These are phyloP conservation scores for Clavispora asparagi DNA, from an alignment of 805 yeast genomes.

Conservation along the genomic window DNA sequence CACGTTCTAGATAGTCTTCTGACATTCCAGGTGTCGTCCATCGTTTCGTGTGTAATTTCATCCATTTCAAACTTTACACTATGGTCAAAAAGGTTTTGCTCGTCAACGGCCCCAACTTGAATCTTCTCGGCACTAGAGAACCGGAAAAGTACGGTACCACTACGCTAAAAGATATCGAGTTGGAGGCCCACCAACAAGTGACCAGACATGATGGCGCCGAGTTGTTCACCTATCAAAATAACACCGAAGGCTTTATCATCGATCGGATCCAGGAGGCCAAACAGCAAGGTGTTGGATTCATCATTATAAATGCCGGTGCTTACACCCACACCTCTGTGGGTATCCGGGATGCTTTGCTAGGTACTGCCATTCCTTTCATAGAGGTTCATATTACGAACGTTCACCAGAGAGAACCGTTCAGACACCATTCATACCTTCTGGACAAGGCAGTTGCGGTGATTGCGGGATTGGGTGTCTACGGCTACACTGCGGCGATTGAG, in stretches of 20 bases:
- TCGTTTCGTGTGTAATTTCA: no score
- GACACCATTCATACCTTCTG: slow-evolving; percentile 44
- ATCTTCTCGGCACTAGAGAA: slow-evolving; percentile 38
- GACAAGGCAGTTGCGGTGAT: slow-evolving; percentile 46
- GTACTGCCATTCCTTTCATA: slow-evolving; percentile 44
- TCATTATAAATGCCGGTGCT: slow-evolving; percentile 49
- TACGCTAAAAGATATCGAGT: slow-evolving; percentile 38
- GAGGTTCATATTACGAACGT: slow-evolving; percentile 50
- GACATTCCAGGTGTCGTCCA: no score
- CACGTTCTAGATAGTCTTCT: no score
- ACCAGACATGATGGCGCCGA: slow-evolving; percentile 26
- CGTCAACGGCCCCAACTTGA: slow-evolving; percentile 47
- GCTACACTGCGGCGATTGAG: slow-evolving; percentile 37
- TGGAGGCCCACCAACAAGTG: slow-evolving; percentile 30
- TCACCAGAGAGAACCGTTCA: slow-evolving; percentile 46
- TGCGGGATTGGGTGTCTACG: slow-evolving; percentile 39
- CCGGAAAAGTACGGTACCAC: slow-evolving; percentile 50
- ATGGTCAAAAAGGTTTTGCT: slow-evolving; percentile 41
- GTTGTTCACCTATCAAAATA: slow-evolving; percentile 35
- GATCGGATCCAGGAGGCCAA: slow-evolving; percentile 46
- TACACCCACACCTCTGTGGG: slow-evolving; percentile 50
- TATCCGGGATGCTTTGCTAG: slow-evolving; percentile 44
- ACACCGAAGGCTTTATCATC: slow-evolving; percentile 43
- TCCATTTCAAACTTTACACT: not conserved
- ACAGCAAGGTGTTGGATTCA: slow-evolving; percentile 37